Evolutionary conservation across 352 stramenopile species (phyloP).

Genomic region (Globisporangium recalcitrans): DNA sequence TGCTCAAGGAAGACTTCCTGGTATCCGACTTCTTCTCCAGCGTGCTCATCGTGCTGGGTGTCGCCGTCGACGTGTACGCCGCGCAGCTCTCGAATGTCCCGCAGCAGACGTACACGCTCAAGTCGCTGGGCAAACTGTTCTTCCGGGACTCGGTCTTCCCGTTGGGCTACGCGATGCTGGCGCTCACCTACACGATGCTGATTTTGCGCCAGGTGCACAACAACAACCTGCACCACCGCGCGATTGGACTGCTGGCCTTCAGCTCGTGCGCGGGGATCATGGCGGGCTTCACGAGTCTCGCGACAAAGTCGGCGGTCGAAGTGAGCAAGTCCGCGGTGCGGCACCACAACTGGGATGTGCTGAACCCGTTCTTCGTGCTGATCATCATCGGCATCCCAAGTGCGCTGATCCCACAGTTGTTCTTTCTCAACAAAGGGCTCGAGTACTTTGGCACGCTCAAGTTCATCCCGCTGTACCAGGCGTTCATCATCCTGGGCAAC

Average conservation of each 20-base stretch:
- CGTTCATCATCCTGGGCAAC: conserved; percentile 80
- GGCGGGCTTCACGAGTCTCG: conserved; percentile 70
- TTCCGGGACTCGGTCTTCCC: conserved; percentile 57
- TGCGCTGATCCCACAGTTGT: conserved; percentile 61
- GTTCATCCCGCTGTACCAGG: conserved; percentile 78
- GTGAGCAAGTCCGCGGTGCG: conserved; percentile 49
- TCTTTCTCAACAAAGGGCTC: conserved; percentile 75
- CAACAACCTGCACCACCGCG: conserved; percentile 39
- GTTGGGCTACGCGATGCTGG: conserved; percentile 39
- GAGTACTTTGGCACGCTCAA: conserved; percentile 77
- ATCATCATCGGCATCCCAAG: conserved; percentile 53
- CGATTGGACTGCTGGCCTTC: conserved; percentile 54
- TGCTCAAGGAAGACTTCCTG: conserved; percentile 49
- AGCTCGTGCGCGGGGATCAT: conserved; percentile 72
- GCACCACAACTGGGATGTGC: conserved; percentile 35
- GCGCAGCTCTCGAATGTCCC: conserved; percentile 41
- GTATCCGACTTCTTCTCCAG: conserved; percentile 52
- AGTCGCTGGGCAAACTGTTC: conserved; percentile 39
- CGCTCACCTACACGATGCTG: conserved; percentile 42
- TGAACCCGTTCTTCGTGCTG: conserved; percentile 69
- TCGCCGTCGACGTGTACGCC: conserved; percentile 57
- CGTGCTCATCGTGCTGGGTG: conserved; percentile 55
- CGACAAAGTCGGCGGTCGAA: conserved; percentile 70
- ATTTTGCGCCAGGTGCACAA: conserved; percentile 52
- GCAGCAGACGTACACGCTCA: conserved; percentile 50